Evolutionary conservation across 2,329 filamentous ascomycete species (phyloP), one percentile per base, ranked within the genome.

Genomic region (Penicillium hordei): DNA sequence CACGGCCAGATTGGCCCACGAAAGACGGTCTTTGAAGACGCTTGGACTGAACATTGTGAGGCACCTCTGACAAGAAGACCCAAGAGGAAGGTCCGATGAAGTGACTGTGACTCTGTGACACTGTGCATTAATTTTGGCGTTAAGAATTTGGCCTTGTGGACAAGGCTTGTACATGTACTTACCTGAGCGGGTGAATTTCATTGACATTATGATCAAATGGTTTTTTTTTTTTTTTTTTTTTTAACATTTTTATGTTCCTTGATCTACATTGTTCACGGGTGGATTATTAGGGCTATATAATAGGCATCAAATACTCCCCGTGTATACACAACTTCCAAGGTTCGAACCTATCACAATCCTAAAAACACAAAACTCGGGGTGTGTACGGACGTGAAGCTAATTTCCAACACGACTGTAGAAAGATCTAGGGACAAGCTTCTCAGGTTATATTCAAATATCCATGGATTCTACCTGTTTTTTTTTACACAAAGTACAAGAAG

Each of bases 1-100:
- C 81, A 86, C 52, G 78, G 79, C 34, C 78, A 89, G 65, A 76
- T 90, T 29, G 77, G 76, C 21, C 78, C 79, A 58, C 85, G 84
- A 71, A 82, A 82, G 73, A 81, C 70, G 68, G 68, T 84, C 17
- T 94, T 94, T 70, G 90, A 94, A 75, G 86, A 90, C 70, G 69
- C 67, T 3, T 81, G 78, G 78, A 63, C 63, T 13, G 70, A 75
- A 39, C 21, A 70, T 19, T 66, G 59, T 39, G 68, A 70, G 43
- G 58, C 44, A 3, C 65, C 68, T 23, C 31, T 53, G 40, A 55
- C 55, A 21, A 60, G 51, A 17, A 58, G 54, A 44, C 56, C 43
- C 44, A 66, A 61, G 60, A 59, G 48, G 31, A 60, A 57, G 60
- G 58, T 59, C 42, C 58, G 58, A 42, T 60, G 56, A 53, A 40